A percentile compares a stretch with the other conserved stretches of the same genome.
phyloP scores from a whole-genome alignment of 176 grass and related monocot species.

The Lolium perenne region DNA sequence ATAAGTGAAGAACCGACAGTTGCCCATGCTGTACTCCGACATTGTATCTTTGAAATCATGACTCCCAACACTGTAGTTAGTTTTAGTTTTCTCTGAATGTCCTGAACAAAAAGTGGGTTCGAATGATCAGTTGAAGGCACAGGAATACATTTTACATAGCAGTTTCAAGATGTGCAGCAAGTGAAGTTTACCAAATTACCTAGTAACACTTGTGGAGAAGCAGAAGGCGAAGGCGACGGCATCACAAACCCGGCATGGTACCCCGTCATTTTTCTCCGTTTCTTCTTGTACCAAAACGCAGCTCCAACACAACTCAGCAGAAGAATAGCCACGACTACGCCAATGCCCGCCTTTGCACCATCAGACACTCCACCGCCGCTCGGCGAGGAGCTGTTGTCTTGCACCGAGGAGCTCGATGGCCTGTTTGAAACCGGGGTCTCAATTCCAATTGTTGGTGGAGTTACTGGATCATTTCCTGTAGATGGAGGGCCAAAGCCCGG shows the following conservation, averaged over 20 bases:
- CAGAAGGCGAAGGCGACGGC: constrained; percentile 75
- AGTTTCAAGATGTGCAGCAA: not conserved
- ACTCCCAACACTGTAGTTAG: constrained; percentile 59
- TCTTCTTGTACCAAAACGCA: constrained; percentile 73
- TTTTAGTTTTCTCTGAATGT: constrained; percentile 45
- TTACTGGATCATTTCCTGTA: constrained; percentile 14
- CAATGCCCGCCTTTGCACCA: constrained; percentile 59
- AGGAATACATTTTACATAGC: not conserved
- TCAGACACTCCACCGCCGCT: constrained; percentile 30
- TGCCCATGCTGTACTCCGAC: constrained; percentile 67
- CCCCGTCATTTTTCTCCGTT: constrained; percentile 60
- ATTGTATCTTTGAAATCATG: constrained; percentile 55
- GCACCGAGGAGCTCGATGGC: not conserved
- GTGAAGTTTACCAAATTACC: constrained; percentile 54
- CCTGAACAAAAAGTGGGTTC: constrained; percentile 39
- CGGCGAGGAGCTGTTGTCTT: not conserved
- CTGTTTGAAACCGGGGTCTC: constrained; percentile 28
- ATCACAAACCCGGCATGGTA: constrained; percentile 73
- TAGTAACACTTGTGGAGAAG: constrained; percentile 52
- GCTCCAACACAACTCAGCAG: constrained; percentile 63
- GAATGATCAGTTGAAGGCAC: constrained; percentile 5
- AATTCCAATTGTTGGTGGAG: not conserved
- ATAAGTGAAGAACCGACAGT: constrained; percentile 67
- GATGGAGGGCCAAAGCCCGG: constrained; percentile 29
- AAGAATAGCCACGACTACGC: constrained; percentile 44